Evolutionary conservation across 768 basidiomycete species (phyloP), one percentile per base, ranked within the genome.

Genomic region (Hypsizygus marmoreus): DNA sequence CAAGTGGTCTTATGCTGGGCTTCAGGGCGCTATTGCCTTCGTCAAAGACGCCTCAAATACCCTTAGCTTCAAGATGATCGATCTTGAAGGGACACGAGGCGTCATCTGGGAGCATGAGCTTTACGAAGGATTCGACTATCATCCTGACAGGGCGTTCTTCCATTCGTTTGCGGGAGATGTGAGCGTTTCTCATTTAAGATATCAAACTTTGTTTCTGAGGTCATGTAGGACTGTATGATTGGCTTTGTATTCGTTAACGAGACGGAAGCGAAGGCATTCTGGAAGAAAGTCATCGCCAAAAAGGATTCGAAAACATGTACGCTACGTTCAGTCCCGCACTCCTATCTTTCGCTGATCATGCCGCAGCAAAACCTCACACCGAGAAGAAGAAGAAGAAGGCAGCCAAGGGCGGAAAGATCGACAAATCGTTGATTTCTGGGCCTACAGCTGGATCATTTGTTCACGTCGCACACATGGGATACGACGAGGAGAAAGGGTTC

Each of bases 391-490:
- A 78, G 61, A 84, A 82, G 67, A 81, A 78, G 45, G 53, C 66
- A 2, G 62, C 69, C 39, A 84, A 82, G 52, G 80, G 81, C 6
- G 87, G 90, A 36, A 88, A 84, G 65, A 89, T 97, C 47, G 88
- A 95, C 71, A 97, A 97, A 66, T 88, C 91, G 1, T 80, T 87
- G 75, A 97, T 98, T 38, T 94, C 92, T 9, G 87, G 75, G 0
- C 95, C 94, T 2, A 79, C 82, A 4, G 64, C 71, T 1, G 84
- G 84, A 11, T 86, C 86, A 6, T 97, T 97, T 72, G 77, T 81
- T 46, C 95, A 97, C 60, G 77, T 97, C 33, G 92, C 88, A 0
- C 95, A 97, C 62, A 95, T 99, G 89, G 95, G 94, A 10, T 97
- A 87, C 64, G 90, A 97, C 57, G 64, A 79, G 0, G 84, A 95